Conservation (phyloP, 306 rosid genomes). For the Cyamopsis tetragonoloba region DNA sequence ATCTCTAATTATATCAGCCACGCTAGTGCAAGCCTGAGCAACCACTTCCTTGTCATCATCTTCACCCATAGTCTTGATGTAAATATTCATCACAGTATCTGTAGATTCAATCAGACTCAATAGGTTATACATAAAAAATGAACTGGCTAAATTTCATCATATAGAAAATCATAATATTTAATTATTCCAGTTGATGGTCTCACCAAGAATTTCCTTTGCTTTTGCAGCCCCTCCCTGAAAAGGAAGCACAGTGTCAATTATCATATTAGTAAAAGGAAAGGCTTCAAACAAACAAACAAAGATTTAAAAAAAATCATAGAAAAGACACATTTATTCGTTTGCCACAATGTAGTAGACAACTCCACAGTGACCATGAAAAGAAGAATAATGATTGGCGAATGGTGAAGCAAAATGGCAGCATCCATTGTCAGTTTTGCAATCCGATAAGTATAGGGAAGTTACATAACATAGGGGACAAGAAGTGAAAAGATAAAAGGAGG, state of each 20-base stretch:
- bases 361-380: background rate
- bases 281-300: background rate
- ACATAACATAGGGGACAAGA: background rate
- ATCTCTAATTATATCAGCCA: slow-evolving; percentile 85
- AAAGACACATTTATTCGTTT: background rate
- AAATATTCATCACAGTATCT: slow-evolving; percentile 78
- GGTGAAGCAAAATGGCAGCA: slow-evolving; percentile 2
- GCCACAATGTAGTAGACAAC: slow-evolving; percentile 1
- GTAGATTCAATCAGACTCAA: slow-evolving; percentile 21
- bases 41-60: slow-evolving; percentile 97
- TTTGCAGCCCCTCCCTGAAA: slow-evolving; percentile 82
- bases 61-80: slow-evolving; percentile 83
- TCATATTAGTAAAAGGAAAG: slow-evolving; percentile 6
- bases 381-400: background rate
- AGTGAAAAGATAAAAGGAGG: slow-evolving; percentile 16
- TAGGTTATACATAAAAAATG: background rate
- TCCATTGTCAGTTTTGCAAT: background rate
- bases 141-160: background rate
- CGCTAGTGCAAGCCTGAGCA: slow-evolving; percentile 85
- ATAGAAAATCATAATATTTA: background rate
- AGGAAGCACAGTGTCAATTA: slow-evolving; percentile 17
- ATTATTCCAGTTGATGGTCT: slow-evolving; percentile 26
- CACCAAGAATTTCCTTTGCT: slow-evolving; percentile 73
- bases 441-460: background rate
- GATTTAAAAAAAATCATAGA: slow-evolving; percentile 16